Conservation (phyloP, 345 rosid genomes). For the Sonneratia alba region DNA sequence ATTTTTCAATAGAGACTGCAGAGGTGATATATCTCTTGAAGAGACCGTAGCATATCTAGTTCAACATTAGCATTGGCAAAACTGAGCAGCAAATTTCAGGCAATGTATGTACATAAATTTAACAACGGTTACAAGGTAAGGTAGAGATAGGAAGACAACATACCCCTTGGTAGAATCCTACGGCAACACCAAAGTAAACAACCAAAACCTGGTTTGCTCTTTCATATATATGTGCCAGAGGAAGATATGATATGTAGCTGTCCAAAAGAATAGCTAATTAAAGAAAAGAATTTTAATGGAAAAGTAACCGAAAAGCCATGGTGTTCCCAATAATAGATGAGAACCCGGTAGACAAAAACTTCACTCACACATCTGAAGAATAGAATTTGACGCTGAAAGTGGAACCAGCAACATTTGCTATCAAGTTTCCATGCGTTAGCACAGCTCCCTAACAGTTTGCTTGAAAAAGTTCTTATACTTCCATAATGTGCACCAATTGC, state of each 20-base stretch:
- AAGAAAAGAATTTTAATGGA: conserved; percentile 9
- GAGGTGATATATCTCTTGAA: neutral
- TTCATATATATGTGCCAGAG: conserved; percentile 94
- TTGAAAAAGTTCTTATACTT: neutral
- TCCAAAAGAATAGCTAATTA: conserved; percentile 10
- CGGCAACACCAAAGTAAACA: conserved; percentile 66
- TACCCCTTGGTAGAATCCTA: conserved; percentile 99
- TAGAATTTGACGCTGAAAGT: conserved; percentile 31
- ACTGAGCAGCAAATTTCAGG: neutral
- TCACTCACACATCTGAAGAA: conserved; percentile 84
- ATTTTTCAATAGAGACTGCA: neutral
- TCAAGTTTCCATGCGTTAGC: conserved; percentile 74
- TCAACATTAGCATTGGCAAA: neutral
- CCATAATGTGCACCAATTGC: neutral
- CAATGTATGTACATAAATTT: neutral
- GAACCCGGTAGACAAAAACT: conserved; percentile 3
- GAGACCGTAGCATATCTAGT: neutral
- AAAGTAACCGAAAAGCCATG: conserved; percentile 8
- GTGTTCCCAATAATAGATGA: neutral
- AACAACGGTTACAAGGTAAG: neutral
- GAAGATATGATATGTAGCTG: conserved; percentile 95
- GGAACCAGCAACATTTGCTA: conserved; percentile 80
- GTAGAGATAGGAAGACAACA: conserved; percentile 13
- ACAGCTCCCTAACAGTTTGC: conserved; percentile 55
- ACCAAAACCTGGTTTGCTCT: conserved; percentile 55